Percentiles rank a stretch among this genome's conserved stretches.
These are phyloP conservation scores for Trapa incisa DNA, from an alignment of 345 rosid genomes.

Conservation along the genomic window DNA sequence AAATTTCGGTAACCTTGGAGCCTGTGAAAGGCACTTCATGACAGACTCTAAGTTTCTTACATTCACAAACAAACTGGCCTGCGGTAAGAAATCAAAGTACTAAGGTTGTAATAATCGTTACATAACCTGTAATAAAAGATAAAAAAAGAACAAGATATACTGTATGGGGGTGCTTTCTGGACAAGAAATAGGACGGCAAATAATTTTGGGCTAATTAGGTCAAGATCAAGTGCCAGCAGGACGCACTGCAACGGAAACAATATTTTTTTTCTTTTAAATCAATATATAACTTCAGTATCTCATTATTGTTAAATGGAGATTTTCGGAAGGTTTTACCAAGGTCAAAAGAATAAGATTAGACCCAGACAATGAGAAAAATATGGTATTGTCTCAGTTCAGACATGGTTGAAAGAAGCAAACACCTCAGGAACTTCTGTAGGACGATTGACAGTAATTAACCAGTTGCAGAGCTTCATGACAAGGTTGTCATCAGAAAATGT, in stretches of 20 bases:
- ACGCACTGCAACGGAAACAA: background rate
- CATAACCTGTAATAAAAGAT: background rate
- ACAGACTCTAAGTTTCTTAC: conserved; percentile 32
- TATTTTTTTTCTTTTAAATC: background rate
- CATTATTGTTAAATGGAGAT: background rate
- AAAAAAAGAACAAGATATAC: background rate
- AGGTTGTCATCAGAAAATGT: conserved; percentile 49
- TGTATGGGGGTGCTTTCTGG: no score
- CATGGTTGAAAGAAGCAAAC: background rate
- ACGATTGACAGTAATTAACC: conserved; percentile 34
- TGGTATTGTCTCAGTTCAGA: background rate
- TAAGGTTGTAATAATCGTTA: background rate
- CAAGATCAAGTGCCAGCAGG: no score
- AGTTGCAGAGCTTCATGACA: conserved; percentile 55
- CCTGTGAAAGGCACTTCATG: conserved; percentile 62
- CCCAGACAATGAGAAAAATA: background rate
- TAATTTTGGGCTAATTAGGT: background rate
- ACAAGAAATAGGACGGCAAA: background rate
- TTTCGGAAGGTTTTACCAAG: background rate
- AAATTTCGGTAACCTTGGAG: conserved; percentile 71
- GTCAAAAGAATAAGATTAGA: background rate
- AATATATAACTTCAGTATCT: background rate
- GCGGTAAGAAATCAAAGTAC: conserved; percentile 12
- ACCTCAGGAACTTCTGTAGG: conserved; percentile 4
- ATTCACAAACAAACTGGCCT: conserved; percentile 26